phyloP scores from a whole-genome alignment of 345 rosid species.

The Salix viminalis region DNA sequence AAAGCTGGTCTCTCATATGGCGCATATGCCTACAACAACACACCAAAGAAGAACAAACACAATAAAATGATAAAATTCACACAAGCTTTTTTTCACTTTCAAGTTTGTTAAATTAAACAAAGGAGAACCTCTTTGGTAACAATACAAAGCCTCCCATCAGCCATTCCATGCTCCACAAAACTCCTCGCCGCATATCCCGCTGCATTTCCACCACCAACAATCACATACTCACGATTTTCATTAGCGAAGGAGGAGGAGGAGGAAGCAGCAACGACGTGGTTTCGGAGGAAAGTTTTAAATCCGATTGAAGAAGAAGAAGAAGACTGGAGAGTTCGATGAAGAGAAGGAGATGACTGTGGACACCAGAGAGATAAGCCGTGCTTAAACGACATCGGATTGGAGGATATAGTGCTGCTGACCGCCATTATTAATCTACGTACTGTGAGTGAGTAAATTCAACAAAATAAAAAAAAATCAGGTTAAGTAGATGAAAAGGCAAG shows the following conservation, averaged over 20 bases:
- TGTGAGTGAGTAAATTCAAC: constrained; percentile 23
- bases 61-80: neutral
- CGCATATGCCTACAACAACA: constrained; percentile 57
- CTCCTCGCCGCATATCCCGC: constrained; percentile 94
- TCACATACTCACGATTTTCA: constrained; percentile 76
- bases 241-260: constrained; percentile 64
- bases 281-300: constrained; percentile 39
- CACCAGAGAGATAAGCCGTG: constrained; percentile 54
- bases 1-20: constrained; percentile 98
- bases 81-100: neutral
- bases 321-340: constrained; percentile 33
- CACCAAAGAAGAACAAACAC: neutral
- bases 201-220: constrained; percentile 97
- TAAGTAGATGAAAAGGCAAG: neutral
- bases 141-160: constrained; percentile 84
- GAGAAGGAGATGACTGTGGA: constrained; percentile 43
- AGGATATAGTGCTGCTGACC: constrained; percentile 13
- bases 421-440: constrained; percentile 55
- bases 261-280: constrained; percentile 49
- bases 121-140: constrained; percentile 75
- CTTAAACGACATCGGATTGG: constrained; percentile 49
- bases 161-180: constrained; percentile 93
- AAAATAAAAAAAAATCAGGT: neutral
- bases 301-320: constrained; percentile 32
- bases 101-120: neutral